Evolutionary conservation across 345 rosid species (phyloP).

Genomic region (Sisymbrium irio): DNA sequence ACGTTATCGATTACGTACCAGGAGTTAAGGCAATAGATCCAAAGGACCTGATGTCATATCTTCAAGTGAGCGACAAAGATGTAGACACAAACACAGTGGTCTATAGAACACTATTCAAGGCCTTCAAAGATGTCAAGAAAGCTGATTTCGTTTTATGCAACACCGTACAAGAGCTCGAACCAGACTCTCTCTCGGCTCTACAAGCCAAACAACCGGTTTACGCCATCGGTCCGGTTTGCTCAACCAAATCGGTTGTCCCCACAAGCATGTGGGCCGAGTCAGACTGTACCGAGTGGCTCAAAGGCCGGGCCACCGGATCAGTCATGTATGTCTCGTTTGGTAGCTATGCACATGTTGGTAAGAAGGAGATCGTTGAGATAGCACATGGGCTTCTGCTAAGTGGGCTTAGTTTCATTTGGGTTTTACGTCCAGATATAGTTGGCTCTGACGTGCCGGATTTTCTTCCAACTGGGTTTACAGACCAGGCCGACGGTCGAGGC

Average conservation of each 20-base stretch:
- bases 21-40: conserved; percentile 53
- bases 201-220: conserved; percentile 43
- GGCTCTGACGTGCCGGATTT: conserved; percentile 47
- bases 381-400: conserved; percentile 50
- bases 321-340: conserved; percentile 60
- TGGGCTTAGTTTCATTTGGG: conserved; percentile 50
- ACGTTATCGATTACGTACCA: conserved; percentile 54
- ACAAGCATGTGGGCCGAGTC: conserved; percentile 74
- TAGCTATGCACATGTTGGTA: conserved; percentile 51
- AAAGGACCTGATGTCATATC: conserved; percentile 59
- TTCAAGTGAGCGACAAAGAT: conserved; percentile 47
- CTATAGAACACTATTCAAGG: conserved; percentile 45
- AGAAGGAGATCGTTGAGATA: conserved; percentile 44
- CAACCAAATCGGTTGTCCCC: conserved; percentile 42
- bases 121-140: conserved; percentile 46
- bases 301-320: conserved; percentile 35
- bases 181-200: conserved; percentile 44
- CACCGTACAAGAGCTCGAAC: conserved; percentile 59
- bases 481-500: conserved; percentile 39
- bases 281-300: conserved; percentile 56
- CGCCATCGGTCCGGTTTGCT: conserved; percentile 63
- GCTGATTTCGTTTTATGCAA: conserved; percentile 66
- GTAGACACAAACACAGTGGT: conserved; percentile 37
- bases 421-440: conserved; percentile 61
- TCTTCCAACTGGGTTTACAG: conserved; percentile 43